Conservation (phyloP, 345 rosid species). For the sweet orange (Citrus sinensis) region DVS_A1.0 CM039169.1:4064501-4065000, state of each 20-base stretch:
- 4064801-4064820: neutral
- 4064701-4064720: neutral
- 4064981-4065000: neutral
- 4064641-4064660: neutral
- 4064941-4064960: neutral
- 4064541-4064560: neutral
- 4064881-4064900: neutral
- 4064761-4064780: neutral
- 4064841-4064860: neutral
- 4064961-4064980: neutral
- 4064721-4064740: neutral
- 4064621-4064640: neutral
- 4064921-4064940: neutral
- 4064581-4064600: neutral
- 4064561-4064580: neutral
- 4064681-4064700: neutral
- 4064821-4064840: neutral
- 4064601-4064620: neutral
- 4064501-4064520: neutral
- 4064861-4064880: neutral
- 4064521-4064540: neutral
- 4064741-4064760: neutral
- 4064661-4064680: neutral
- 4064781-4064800: too few species aligned
- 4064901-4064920: neutral